Evolutionary conservation across 2,329 filamentous ascomycete species (phyloP), one percentile per base, ranked within the genome.

Genomic region (Escovopsis sp.): DNA sequence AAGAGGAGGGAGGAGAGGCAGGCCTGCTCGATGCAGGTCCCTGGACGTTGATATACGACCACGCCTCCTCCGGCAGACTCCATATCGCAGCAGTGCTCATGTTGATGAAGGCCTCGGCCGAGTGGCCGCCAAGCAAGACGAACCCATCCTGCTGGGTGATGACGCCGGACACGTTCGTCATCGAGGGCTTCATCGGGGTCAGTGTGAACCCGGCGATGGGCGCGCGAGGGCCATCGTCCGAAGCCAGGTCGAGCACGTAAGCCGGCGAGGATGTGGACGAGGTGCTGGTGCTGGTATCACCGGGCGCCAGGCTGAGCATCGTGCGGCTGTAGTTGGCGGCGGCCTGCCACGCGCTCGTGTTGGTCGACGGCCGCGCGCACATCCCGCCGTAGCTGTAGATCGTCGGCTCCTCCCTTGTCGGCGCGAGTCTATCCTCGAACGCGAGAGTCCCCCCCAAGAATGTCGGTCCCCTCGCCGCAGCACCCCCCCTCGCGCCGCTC

Each of bases 81-180:
- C 87, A 94, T 2, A 94, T 62, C 0, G 86, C 88, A 1, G 88
- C 73, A 30, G 85, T 83, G 38, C 84, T 92, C 79, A 93, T 94
- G 54, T 94, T 93, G 59, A 94, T 78, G 51, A 94, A 94, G 0
- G 86, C 87, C 13, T 64, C 57, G 45, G 74, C 66, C 0, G 86
- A 93, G 52, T 94, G 86, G 1, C 88, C 88, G 28, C 87, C 88
- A 13, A 94, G 61, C 16, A 94, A 60, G 11, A 94, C 72, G 44
- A 84, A 88, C 46, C 78, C 77, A 42, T 79, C 76, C 51, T 87
- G 75, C 50, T 86, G 79, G 4, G 75, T 79, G 28, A 78, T 62
- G 3, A 65, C 63, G 3, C 72, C 76, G 13, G 72, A 76, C 4
- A 68, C 67, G 49, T 81, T 80, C 15, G 78, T 76, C 44, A 74